Evolutionary conservation across 768 basidiomycete species (phyloP).

Genomic region (Thelephora aurantiotincta): DNA sequence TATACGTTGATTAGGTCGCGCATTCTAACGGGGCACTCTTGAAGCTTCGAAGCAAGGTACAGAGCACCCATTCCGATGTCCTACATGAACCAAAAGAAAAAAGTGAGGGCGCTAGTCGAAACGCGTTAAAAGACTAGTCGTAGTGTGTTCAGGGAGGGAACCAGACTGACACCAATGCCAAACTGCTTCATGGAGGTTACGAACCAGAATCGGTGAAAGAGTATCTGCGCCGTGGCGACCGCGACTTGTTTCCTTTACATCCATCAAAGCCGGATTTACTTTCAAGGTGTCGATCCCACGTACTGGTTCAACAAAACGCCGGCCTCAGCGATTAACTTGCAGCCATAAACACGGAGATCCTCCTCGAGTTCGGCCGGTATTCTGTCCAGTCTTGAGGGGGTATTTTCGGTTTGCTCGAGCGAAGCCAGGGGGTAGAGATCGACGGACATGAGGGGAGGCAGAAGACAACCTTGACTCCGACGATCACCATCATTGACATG

Average conservation of each 20-base stretch:
- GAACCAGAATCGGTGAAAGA: conserved; percentile 96
- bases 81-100: conserved; percentile 21
- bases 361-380: conserved; percentile 72
- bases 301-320: conserved; percentile 86
- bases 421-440: conserved; percentile 72
- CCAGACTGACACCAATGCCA: conserved; percentile 66
- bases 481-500: conserved; percentile 7
- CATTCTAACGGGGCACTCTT: conserved; percentile 85
- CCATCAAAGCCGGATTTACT: neutral
- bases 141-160: neutral
- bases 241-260: conserved; percentile 83
- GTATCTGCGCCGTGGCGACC: conserved; percentile 89
- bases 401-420: conserved; percentile 57
- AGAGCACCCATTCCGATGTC: conserved; percentile 31
- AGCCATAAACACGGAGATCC: conserved; percentile 81
- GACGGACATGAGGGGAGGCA: conserved; percentile 9
- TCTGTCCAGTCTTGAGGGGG: conserved; percentile 74
- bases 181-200: conserved; percentile 92
- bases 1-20: conserved; percentile 92
- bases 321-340: conserved; percentile 90
- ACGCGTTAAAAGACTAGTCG: neutral
- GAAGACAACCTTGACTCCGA: neutral
- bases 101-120: neutral
- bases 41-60: conserved; percentile 63
- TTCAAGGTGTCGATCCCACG: conserved; percentile 13